Evolutionary conservation across 306 rosid species (phyloP).

Genomic region (Datisca glomerata): DNA sequence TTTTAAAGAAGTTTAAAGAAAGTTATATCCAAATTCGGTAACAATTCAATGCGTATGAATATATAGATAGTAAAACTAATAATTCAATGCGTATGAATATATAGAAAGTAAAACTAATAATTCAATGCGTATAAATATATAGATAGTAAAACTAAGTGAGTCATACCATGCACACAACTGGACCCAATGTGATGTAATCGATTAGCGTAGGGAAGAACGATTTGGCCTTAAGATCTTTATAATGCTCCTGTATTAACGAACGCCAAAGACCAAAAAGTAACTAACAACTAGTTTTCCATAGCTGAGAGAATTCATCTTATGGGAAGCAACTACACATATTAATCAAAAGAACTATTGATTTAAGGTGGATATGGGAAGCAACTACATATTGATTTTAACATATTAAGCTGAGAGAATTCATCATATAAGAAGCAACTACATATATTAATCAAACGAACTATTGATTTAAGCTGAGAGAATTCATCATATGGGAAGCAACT

Average conservation of each 20-base stretch:
- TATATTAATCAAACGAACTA: too few species aligned
- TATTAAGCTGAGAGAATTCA: neutral
- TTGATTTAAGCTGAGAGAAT: too few species aligned
- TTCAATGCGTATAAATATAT: too few species aligned
- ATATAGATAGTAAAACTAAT: conserved; percentile 2
- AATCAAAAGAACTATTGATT: too few species aligned
- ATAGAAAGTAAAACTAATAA: conserved; percentile 1
- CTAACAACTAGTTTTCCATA: neutral
- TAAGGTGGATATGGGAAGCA: too few species aligned
- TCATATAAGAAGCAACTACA: neutral
- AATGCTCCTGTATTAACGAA: conserved; percentile 66
- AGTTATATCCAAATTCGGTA: too few species aligned
- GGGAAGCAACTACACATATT: too few species aligned
- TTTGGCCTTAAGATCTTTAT: conserved; percentile 75
- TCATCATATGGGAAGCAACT: neutral
- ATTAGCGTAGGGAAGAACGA: conserved; percentile 74
- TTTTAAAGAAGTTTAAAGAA: too few species aligned
- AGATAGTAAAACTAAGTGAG: conserved; percentile 7
- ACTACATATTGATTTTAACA: too few species aligned
- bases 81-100: too few species aligned
- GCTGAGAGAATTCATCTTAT: too few species aligned
- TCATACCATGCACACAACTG: conserved; percentile 90
- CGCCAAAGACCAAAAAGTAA: neutral
- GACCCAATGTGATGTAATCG: conserved; percentile 91
- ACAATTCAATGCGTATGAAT: too few species aligned